Base-by-base conservation (phyloP, 2,329 filamentous ascomycete species). In the Xylaria sp. region DNA sequence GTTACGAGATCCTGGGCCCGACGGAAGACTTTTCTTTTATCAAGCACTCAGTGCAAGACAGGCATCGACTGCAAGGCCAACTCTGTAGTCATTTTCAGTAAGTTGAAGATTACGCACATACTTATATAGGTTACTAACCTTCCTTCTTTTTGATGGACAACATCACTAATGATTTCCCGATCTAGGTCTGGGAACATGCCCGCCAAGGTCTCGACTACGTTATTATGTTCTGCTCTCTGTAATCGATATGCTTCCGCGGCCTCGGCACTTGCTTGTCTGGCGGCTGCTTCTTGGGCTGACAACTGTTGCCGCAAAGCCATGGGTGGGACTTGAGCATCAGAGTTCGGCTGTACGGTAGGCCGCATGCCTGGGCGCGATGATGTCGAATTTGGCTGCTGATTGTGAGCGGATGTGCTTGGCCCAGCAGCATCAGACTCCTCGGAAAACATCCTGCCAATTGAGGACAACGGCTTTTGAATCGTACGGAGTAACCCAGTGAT, bases 131-230 rank as follows among this genome's bases (percentile, higher is more conserved):
- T 5, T 59, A 88, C 92, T 83, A 81, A 95, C 94, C 93, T 89
- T 78, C 96, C 97, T 81, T 98, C 91, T 82, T 99, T 98, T 83
- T 97, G 90, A 79, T 95, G 90, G 31, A 99, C 96, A 50, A 99
- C 96, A 82, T 99, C 96, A 76, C 94, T 94, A 78, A 99, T 98
- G 46, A 99, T 88, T 58, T 99, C 97, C 76, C 90, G 89, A 80
- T 99, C 96, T 60, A 99, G 84, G 78, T 97, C 94, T 0, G 96
- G 96, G 80, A 99, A 99, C 96, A 99, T 99, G 75, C 94, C 92
- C 57, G 93, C 91, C 66, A 99, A 83, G 44, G 96, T 98, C 82
- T 98, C 96, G 2, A 98, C 95, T 8, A 99, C 90, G 75, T 94
- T 95, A 63, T 89, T 86, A 81, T 98, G 94, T 84, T 99, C 96